phyloP scores from a whole-genome alignment of 2,329 filamentous ascomycete genomes.

The Xylaria sp. region DNA sequence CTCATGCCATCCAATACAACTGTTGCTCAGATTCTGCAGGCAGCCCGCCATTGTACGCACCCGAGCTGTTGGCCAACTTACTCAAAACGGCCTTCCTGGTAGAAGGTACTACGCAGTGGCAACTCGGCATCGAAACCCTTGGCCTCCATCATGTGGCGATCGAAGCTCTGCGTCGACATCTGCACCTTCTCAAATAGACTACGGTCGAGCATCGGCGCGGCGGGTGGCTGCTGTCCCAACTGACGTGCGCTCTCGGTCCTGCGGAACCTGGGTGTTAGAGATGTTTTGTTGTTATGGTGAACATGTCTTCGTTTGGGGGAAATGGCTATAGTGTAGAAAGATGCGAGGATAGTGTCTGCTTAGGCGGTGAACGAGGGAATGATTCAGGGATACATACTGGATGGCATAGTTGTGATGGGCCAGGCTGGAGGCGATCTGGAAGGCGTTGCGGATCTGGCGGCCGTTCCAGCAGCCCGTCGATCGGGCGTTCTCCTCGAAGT shows the following conservation, averaged over 20 bases:
- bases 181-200: conserved; percentile 56
- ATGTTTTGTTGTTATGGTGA: neutral
- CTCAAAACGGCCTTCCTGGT: conserved; percentile 42
- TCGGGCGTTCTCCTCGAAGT: conserved; percentile 49
- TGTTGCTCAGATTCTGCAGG: neutral
- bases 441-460: conserved; percentile 52
- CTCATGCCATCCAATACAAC: neutral
- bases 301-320: neutral
- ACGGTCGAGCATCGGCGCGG: conserved; percentile 53
- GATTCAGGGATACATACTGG: conserved; percentile 22
- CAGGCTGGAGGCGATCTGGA: conserved; percentile 52
- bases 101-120: conserved; percentile 51
- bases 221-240: conserved; percentile 51
- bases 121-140: conserved; percentile 51
- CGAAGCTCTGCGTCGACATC: conserved; percentile 57
- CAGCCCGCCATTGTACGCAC: neutral
- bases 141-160: conserved; percentile 56
- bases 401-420: conserved; percentile 53
- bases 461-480: conserved; percentile 50
- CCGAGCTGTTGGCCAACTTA: conserved; percentile 35
- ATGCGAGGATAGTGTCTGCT: neutral
- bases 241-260: conserved; percentile 46
- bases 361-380: neutral
- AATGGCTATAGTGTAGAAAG: neutral
- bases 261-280: neutral